phyloP scores from a whole-genome alignment of 1,284 basidiomycete species.

The Termitomyces sp. region DNA sequence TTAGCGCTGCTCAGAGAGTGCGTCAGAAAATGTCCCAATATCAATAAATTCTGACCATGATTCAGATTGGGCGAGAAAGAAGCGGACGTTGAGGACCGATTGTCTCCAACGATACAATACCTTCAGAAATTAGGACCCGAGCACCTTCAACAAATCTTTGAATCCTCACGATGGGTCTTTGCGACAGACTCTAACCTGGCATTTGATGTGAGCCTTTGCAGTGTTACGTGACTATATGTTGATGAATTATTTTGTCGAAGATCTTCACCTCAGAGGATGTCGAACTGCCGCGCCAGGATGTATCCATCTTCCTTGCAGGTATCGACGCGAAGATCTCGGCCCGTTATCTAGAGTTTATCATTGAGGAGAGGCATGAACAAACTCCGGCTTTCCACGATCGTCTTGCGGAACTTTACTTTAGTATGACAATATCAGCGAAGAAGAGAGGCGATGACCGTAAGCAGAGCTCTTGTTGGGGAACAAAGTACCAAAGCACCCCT shows the following conservation, averaged over 20 bases:
- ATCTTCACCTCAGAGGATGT: conserved; percentile 96
- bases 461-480: background rate
- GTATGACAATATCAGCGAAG: conserved; percentile 52
- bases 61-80: conserved; percentile 76
- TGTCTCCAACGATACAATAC: conserved; percentile 84
- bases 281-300: conserved; percentile 74
- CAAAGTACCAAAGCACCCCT: background rate
- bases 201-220: conserved; percentile 54
- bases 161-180: conserved; percentile 82
- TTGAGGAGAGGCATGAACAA: conserved; percentile 69
- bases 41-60: background rate
- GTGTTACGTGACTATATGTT: background rate
- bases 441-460: conserved; percentile 22
- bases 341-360: conserved; percentile 85
- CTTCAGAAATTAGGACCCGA: conserved; percentile 86
- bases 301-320: conserved; percentile 75
- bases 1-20: conserved; percentile 78
- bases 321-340: conserved; percentile 66
- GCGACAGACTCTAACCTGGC: conserved; percentile 66
- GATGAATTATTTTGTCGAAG: conserved; percentile 31
- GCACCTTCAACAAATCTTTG: conserved; percentile 75
- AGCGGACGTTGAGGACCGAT: conserved; percentile 72
- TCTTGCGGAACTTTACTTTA: conserved; percentile 81
- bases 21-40: conserved; percentile 24
- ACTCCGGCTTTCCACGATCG: conserved; percentile 79